Evolutionary conservation across 768 basidiomycete species (phyloP), one percentile per base, ranked within the genome.

Genomic region (Russula foetens): DNA sequence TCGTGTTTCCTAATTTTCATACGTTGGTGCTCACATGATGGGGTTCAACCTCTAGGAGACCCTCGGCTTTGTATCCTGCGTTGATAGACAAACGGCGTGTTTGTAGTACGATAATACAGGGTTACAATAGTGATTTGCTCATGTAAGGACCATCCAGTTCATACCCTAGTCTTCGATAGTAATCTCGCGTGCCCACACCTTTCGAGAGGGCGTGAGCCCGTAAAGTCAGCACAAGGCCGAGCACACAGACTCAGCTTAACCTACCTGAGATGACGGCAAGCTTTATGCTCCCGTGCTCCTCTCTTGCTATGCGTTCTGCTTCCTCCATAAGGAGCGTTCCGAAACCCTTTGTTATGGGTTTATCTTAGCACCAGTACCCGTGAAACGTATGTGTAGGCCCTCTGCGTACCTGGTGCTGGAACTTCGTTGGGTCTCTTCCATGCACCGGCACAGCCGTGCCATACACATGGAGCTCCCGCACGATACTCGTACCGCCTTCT

Each of bases 241-340:
- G 33, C 21, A 24, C 11, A 23, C 21, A 28, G 4, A 21, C 29
- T 8, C 45, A 28, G 53, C 48, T 21, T 58, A 41, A 48, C 85
- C 69, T 64, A 84, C 92, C 94, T 41, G 94, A 95, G 66, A 99
- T 99, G 60, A 99, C 96, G n/a, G 90, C 97, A 35, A 99, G 75
- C 74, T 98, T 95, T 63, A 88, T 78, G 71, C 93, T 98, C 21
- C 91, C 96, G 63, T 99, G 97, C 71, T 99, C 97, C 69, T 98
- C 96, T 66, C 88, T 78, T 26, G 97, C 94, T 77, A 99, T 98
- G 68, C 96, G 82, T 73, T 98, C 97, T 9, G 97, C 97, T 75
- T 99, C 97, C 71, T 99, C 97, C 97, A 99, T 99, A 63, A 99
- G 75, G 63, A 98, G 72, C 31, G 94, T 97, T 14, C 97, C 97